These are phyloP conservation scores for Colletotrichum tamarilloi DNA, from an alignment of 2,329 filamentous ascomycete genomes.

Conservation along the genomic window DNA sequence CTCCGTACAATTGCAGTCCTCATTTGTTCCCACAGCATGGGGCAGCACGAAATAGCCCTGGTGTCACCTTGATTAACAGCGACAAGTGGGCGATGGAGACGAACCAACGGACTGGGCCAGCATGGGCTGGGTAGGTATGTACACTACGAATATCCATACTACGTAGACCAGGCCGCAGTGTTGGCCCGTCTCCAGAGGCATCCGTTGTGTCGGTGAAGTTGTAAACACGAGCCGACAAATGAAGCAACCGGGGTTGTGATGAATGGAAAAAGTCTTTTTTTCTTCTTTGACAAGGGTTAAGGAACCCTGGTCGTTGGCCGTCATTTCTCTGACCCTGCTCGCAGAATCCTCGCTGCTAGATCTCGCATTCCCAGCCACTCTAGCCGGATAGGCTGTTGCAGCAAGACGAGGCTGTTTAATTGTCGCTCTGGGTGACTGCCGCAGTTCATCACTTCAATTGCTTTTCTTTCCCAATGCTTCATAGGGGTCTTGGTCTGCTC, in stretches of 20 bases:
- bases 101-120: constrained; percentile 33
- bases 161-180: constrained; percentile 9
- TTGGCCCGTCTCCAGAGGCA: constrained; percentile 28
- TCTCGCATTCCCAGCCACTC: background rate
- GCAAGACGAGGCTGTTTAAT: background rate
- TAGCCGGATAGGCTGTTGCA: background rate
- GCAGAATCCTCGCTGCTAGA: constrained; percentile 1
- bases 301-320: constrained; percentile 10
- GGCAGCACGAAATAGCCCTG: constrained; percentile 26
- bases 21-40: constrained; percentile 27
- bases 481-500: background rate
- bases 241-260: constrained; percentile 24
- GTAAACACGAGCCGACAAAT: constrained; percentile 34
- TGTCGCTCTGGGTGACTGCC: constrained; percentile 1
- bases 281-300: background rate
- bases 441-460: background rate
- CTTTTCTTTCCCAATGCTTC: background rate
- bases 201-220: constrained; percentile 30
- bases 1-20: background rate
- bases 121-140: constrained; percentile 3
- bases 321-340: constrained; percentile 4
- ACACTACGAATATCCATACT: background rate
- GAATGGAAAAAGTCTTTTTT: constrained; percentile 21
- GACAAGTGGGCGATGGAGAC: constrained; percentile 26
- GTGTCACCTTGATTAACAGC: constrained; percentile 33